Evolutionary conservation across 2,329 filamentous ascomycete species (phyloP).

Genomic region (Fusarium keratoplasticum): DNA sequence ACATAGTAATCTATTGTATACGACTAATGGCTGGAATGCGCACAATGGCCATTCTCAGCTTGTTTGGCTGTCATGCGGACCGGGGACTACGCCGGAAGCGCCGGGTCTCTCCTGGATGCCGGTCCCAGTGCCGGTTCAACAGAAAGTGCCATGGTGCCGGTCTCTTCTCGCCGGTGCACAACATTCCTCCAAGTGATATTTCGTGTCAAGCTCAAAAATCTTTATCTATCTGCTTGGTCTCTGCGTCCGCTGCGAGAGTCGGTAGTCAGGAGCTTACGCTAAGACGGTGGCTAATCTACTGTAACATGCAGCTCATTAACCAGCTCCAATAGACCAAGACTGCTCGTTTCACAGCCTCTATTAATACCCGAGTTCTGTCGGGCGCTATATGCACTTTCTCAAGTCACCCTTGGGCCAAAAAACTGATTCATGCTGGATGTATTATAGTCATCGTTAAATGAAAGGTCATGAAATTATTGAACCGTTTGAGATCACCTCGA

Average conservation of each 20-base stretch:
- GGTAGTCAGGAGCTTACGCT: background rate
- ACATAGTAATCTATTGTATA: too few relatives aligned
- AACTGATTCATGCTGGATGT: background rate
- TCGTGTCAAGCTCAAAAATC: too few relatives aligned
- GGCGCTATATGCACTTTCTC: too few relatives aligned
- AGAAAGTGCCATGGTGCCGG: background rate
- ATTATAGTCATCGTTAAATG: background rate
- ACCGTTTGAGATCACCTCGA: background rate
- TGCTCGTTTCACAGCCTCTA: background rate
- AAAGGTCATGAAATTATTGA: background rate
- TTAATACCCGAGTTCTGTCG: background rate
- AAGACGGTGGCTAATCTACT: background rate
- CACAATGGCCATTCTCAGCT: too few relatives aligned
- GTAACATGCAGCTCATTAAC: background rate
- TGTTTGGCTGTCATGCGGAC: background rate
- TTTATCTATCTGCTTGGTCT: too few relatives aligned
- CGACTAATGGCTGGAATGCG: background rate
- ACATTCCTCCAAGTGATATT: background rate
- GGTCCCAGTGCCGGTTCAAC: background rate
- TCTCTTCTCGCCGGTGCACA: background rate
- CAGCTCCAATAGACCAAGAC: background rate
- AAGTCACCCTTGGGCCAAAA: background rate
- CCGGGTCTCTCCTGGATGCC: background rate
- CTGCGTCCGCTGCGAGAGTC: background rate
- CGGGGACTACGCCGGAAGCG: background rate